Conservation (phyloP, 2,329 filamentous ascomycete genomes). For the Fusarium haematococcum region DNA sequence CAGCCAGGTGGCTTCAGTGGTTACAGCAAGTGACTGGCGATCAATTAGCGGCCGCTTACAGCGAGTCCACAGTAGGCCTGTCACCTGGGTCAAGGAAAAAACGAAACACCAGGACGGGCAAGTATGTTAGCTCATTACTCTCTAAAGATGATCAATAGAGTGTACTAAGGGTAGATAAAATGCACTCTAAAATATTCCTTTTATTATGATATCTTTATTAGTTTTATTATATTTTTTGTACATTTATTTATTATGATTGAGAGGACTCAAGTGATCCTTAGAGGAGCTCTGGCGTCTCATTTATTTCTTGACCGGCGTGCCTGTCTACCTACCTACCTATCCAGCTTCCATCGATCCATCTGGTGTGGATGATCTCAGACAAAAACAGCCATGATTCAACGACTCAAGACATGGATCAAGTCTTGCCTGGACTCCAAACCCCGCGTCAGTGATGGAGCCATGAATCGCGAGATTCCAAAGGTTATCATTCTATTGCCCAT, state of each 20-base stretch:
- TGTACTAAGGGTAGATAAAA: too few species aligned
- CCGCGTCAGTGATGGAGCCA: neutral
- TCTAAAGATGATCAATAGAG: too few species aligned
- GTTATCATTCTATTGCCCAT: slow-evolving; percentile 8
- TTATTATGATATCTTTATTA: too few species aligned
- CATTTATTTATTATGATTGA: too few species aligned
- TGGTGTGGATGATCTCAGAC: neutral
- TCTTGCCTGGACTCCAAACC: neutral
- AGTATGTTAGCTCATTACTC: too few species aligned
- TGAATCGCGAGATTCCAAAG: neutral
- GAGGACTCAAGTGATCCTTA: too few species aligned
- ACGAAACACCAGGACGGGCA: too few species aligned
- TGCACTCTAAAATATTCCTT: too few species aligned
- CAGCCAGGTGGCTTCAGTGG: slow-evolving; percentile 9
- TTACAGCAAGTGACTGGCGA: neutral
- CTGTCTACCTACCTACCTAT: too few species aligned
- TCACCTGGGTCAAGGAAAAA: neutral
- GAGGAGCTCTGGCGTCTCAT: too few species aligned
- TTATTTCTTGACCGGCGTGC: too few species aligned
- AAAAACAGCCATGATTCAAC: slow-evolving; percentile 5
- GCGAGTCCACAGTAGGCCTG: neutral
- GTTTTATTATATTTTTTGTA: too few species aligned
- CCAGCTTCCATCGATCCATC: neutral
- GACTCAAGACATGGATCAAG: neutral
- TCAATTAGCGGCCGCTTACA: neutral